phyloP scores from a whole-genome alignment of 2,329 filamentous ascomycete species.

The Exutisphaerella laricina region DNA sequence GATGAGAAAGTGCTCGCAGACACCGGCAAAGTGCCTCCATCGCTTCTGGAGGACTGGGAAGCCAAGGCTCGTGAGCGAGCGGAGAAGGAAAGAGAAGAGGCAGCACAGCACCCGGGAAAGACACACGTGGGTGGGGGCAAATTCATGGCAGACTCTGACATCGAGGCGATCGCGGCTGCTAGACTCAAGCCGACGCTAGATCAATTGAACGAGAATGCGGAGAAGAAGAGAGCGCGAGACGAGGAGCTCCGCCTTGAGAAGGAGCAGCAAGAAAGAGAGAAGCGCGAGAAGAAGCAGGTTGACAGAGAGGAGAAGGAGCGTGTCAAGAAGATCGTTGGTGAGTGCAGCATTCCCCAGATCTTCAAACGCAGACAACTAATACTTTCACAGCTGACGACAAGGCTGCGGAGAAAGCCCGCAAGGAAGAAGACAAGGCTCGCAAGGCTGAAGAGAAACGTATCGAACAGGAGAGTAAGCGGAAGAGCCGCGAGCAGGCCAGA shows the following conservation, averaged over 20 bases:
- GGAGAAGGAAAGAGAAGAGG: slow-evolving; percentile 56
- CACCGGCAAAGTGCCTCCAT: slow-evolving; percentile 66
- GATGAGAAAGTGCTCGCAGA: slow-evolving; percentile 74
- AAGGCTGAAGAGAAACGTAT: slow-evolving; percentile 50
- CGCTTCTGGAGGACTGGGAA: slow-evolving; percentile 72
- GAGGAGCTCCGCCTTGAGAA: slow-evolving; percentile 58
- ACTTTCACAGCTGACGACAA: slow-evolving; percentile 57
- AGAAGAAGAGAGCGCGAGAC: slow-evolving; percentile 63
- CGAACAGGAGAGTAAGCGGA: slow-evolving; percentile 51
- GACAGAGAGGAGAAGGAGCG: slow-evolving; percentile 40
- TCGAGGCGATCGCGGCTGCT: slow-evolving; percentile 71
- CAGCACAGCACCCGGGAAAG: slow-evolving; percentile 53
- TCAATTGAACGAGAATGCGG: slow-evolving; percentile 74
- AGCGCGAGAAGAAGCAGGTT: slow-evolving; percentile 51
- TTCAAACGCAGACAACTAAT: too few species aligned
- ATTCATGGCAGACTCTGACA: slow-evolving; percentile 69
- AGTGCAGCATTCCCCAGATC: too few species aligned
- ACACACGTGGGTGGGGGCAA: slow-evolving; percentile 73
- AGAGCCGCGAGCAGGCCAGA: slow-evolving; percentile 29
- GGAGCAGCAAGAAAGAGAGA: slow-evolving; percentile 58
- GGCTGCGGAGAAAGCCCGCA: slow-evolving; percentile 42
- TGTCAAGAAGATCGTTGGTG: slow-evolving; percentile 3
- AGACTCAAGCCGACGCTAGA: slow-evolving; percentile 78
- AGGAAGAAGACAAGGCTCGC: slow-evolving; percentile 46
- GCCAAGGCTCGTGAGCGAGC: slow-evolving; percentile 66